Conservation (phyloP, 2,329 filamentous ascomycete species). For the Tolypocladium inflatum region DNA sequence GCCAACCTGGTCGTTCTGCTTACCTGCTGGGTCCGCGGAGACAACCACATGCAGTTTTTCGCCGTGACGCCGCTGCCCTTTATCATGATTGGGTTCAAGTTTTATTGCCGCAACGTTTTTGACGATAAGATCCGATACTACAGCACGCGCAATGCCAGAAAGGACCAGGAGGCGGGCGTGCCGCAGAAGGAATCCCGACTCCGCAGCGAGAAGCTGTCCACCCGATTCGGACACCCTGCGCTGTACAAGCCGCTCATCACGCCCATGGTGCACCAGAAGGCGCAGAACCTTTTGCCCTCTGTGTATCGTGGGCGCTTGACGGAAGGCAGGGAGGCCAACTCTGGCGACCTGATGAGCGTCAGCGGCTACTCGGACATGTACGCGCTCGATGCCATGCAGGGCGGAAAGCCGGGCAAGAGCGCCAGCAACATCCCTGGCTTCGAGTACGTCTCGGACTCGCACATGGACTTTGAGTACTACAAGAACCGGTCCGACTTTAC, state of each 20-base stretch:
- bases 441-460: constrained; percentile 78
- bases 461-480: constrained; percentile 85
- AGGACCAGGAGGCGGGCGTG: constrained; percentile 30
- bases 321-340: constrained; percentile 52
- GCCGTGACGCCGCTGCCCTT: constrained; percentile 67
- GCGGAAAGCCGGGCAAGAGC: constrained; percentile 37
- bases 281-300: constrained; percentile 75
- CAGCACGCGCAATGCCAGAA: constrained; percentile 51
- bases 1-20: constrained; percentile 72
- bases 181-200: constrained; percentile 41
- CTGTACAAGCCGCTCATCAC: constrained; percentile 84
- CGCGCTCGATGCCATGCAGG: constrained; percentile 68
- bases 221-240: constrained; percentile 82
- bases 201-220: constrained; percentile 60
- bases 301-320: constrained; percentile 75
- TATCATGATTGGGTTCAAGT: constrained; percentile 74
- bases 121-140: constrained; percentile 77
- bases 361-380: constrained; percentile 78
- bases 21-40: constrained; percentile 61
- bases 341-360: constrained; percentile 45
- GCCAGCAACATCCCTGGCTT: constrained; percentile 56
- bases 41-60: constrained; percentile 51
- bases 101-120: constrained; percentile 67
- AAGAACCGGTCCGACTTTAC: constrained; percentile 85
- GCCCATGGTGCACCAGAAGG: constrained; percentile 90